These are phyloP conservation scores for Trichoderma sp. DNA, from an alignment of 2,329 filamentous ascomycete genomes.

Conservation along the genomic window DNA sequence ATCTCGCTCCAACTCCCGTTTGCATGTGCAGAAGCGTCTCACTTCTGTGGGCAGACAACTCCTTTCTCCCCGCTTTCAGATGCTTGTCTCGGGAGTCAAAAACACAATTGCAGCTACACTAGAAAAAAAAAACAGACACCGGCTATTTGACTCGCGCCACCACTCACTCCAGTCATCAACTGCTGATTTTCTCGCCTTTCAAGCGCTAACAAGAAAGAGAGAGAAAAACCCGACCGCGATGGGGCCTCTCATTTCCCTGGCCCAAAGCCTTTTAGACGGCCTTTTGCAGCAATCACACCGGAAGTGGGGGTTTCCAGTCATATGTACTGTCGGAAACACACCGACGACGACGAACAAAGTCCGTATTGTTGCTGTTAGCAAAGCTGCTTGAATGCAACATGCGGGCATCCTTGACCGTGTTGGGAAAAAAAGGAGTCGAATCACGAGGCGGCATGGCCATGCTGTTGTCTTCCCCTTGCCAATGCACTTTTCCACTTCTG, in stretches of 20 bases:
- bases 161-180: no score
- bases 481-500: constrained; percentile 19
- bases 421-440: constrained; percentile 8
- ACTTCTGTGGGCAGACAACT: not conserved
- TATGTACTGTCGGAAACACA: constrained; percentile 21
- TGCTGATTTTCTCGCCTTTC: not conserved
- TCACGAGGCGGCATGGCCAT: constrained; percentile 1
- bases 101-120: not conserved
- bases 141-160: not conserved
- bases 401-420: constrained; percentile 10
- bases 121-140: not conserved
- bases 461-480: not conserved
- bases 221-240: not conserved
- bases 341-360: not conserved
- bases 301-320: constrained; percentile 3
- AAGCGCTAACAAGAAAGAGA: constrained; percentile 5
- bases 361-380: not conserved
- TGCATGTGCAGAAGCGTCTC: constrained; percentile 14
- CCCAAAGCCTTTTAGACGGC: not conserved
- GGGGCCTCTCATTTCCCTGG: constrained; percentile 20
- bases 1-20: not conserved
- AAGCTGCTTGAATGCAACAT: not conserved
- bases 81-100: not conserved
- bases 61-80: constrained; percentile 13
- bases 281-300: not conserved